Percentiles rank a stretch among this genome's conserved stretches.
phyloP scores from a whole-genome alignment of 257 asterid genomes.

The Cordia subcordata region DNA sequence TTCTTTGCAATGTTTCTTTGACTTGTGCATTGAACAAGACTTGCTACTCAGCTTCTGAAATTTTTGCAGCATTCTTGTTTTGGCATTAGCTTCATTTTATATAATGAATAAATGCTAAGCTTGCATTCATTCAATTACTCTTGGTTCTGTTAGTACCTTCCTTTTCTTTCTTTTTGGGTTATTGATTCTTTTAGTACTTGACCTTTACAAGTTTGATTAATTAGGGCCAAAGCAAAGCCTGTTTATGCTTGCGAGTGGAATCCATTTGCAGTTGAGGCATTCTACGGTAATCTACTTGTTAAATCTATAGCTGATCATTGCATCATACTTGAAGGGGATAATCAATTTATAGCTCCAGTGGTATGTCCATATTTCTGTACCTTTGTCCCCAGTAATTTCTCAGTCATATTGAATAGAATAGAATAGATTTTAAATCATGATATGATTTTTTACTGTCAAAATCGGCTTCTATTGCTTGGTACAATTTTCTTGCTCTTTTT shows the following conservation, averaged over 20 bases:
- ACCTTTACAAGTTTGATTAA: slow-evolving; percentile 10
- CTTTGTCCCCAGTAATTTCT: no score
- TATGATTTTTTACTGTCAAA: no score
- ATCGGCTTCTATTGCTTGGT: no score
- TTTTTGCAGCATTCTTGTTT: no score
- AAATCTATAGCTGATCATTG: slow-evolving; percentile 82
- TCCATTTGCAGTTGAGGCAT: slow-evolving; percentile 85
- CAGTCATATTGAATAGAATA: no score
- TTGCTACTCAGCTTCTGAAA: no score
- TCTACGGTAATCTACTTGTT: slow-evolving; percentile 56
- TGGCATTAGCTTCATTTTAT: background rate
- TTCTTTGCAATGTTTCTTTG: no score
- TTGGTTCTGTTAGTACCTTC: background rate
- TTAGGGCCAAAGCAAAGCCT: slow-evolving; percentile 74
- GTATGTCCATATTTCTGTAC: slow-evolving; percentile 33
- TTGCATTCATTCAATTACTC: background rate
- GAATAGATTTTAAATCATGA: no score
- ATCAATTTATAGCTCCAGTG: slow-evolving; percentile 71
- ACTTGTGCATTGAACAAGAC: no score
- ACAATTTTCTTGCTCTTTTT: no score
- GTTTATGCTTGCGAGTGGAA: slow-evolving; percentile 99
- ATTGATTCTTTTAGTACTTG: slow-evolving; percentile 8
- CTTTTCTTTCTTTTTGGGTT: slow-evolving; percentile 8
- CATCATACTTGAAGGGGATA: slow-evolving; percentile 85
- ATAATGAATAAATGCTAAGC: background rate